A percentile compares a stretch with the other conserved stretches of the same genome.
Conservation (phyloP, 1,284 basidiomycete species). For the Cryptococcus wingfieldii region DNA sequence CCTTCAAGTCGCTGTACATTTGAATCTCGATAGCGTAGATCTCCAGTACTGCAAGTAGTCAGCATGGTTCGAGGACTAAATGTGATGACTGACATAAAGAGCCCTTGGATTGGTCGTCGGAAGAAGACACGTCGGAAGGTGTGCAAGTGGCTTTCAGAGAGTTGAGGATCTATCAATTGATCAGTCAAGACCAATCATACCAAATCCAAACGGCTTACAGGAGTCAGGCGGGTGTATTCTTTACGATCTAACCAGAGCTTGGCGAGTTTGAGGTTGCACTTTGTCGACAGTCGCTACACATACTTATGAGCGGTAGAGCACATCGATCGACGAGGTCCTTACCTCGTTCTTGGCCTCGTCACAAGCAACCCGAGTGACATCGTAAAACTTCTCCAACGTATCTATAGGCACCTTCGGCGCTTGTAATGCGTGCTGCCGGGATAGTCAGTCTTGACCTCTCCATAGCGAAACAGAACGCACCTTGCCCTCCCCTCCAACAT, state of each 20-base stretch:
- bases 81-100: conserved; percentile 37
- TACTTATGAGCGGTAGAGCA: background rate
- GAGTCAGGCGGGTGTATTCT: conserved; percentile 78
- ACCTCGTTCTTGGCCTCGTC: conserved; percentile 96
- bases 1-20: conserved; percentile 96
- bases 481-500: conserved; percentile 79
- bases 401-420: conserved; percentile 68
- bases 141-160: conserved; percentile 52
- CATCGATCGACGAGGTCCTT: conserved; percentile 18
- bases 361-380: conserved; percentile 81
- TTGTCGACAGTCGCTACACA: conserved; percentile 77
- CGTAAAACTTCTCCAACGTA: conserved; percentile 90
- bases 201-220: conserved; percentile 53
- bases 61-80: background rate
- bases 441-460: background rate
- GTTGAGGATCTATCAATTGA: conserved; percentile 46
- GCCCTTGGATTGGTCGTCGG: conserved; percentile 50
- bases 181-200: background rate
- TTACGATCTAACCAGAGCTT: conserved; percentile 95
- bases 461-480: conserved; percentile 52
- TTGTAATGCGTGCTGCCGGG: conserved; percentile 36
- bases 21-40: conserved; percentile 98
- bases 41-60: conserved; percentile 64
- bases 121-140: conserved; percentile 39
- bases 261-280: conserved; percentile 94